Conservation (phyloP, 176 grass and related monocot genomes). For the Carex cristatella region DNA sequence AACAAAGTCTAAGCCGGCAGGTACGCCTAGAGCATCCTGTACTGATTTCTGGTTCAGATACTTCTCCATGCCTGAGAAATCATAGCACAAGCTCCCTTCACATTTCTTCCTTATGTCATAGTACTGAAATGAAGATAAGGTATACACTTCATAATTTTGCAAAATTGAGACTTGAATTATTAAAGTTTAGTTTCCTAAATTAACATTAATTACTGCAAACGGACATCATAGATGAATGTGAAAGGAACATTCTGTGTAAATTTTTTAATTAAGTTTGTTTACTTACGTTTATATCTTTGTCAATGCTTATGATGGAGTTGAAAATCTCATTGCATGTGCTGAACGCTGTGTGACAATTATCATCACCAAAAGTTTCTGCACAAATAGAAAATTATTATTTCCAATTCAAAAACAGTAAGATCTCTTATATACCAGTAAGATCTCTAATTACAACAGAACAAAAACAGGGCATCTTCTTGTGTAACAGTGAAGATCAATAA, state of each 20-base stretch:
- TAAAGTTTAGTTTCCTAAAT: background rate
- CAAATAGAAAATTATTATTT: background rate
- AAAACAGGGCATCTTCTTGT: background rate
- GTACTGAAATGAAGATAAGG: conserved; percentile 47
- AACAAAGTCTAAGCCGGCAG: conserved; percentile 60
- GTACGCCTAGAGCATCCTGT: conserved; percentile 59
- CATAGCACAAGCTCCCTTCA: conserved; percentile 79
- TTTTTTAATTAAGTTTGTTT: background rate
- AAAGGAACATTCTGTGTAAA: background rate
- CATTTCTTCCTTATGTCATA: conserved; percentile 94
- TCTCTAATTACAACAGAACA: background rate
- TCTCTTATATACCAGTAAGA: background rate
- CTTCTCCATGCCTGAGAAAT: conserved; percentile 91
- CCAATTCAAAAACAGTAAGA: background rate
- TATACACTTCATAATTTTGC: background rate
- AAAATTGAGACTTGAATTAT: background rate
- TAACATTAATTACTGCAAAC: background rate
- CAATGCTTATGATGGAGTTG: conserved; percentile 49
- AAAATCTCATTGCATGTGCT: conserved; percentile 80
- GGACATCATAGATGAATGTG: background rate
- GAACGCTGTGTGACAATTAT: conserved; percentile 62
- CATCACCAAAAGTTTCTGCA: conserved; percentile 34
- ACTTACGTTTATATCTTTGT: conserved; percentile 66
- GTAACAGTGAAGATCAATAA: background rate
- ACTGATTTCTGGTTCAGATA: conserved; percentile 62